phyloP scores from a whole-genome alignment of 2,329 filamentous ascomycete genomes.

The Ilyonectria robusta region DNA sequence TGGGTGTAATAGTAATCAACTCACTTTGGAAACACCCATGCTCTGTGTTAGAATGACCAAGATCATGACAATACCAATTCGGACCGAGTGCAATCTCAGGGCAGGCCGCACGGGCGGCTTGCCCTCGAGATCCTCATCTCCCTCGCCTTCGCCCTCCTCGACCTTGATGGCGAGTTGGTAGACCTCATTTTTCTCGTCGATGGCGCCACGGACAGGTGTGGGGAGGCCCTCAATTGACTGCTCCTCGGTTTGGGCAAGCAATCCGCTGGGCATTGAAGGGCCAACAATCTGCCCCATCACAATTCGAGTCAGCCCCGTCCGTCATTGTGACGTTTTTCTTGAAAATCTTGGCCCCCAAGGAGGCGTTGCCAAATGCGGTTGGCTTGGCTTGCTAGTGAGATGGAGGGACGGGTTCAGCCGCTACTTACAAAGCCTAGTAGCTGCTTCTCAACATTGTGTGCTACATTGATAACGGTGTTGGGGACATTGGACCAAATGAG shows the following conservation, averaged over 20 bases:
- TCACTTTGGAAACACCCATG: slow-evolving; percentile 44
- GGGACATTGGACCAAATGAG: slow-evolving; percentile 46
- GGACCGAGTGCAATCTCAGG: slow-evolving; percentile 42
- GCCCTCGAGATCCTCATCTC: slow-evolving; percentile 41
- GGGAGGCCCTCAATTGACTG: slow-evolving; percentile 31
- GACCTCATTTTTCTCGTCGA: slow-evolving; percentile 45
- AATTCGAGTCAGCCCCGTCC: slow-evolving; percentile 5
- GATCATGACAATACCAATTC: slow-evolving; percentile 46
- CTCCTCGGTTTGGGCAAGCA: slow-evolving; percentile 42
- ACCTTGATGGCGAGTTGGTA: slow-evolving; percentile 45
- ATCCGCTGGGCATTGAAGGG: slow-evolving; percentile 41
- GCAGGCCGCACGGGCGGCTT: slow-evolving; percentile 38
- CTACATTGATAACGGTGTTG: slow-evolving; percentile 41
- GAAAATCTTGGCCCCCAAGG: neutral
- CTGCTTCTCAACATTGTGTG: slow-evolving; percentile 47
- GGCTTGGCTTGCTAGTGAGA: neutral
- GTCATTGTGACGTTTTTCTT: too few relatives aligned
- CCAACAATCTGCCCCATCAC: slow-evolving; percentile 38
- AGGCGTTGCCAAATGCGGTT: too few relatives aligned
- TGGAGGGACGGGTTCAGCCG: neutral
- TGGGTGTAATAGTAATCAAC: neutral
- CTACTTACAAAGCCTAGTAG: slow-evolving; percentile 45
- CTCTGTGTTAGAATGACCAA: slow-evolving; percentile 45
- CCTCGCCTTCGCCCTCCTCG: slow-evolving; percentile 43
- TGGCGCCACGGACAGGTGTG: slow-evolving; percentile 44